Base-by-base conservation (phyloP, 1,284 basidiomycete species). In the Pseudozyma pruni region DNA sequence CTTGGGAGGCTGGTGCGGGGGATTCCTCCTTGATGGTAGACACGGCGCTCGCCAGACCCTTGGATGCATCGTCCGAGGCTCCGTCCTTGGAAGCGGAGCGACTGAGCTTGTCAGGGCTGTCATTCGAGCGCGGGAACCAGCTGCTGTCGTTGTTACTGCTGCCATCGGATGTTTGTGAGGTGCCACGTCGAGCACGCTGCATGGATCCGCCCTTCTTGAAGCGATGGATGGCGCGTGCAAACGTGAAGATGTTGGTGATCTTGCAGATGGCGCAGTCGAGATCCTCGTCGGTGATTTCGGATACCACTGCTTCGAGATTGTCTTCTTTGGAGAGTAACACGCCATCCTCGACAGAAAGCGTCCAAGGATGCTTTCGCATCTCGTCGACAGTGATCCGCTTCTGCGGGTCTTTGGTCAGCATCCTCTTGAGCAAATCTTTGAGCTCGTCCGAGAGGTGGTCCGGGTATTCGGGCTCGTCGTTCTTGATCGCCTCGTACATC, bases 401-500 rank as follows among this genome's bases (percentile, higher is more conserved):
- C 0, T 50, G 22, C 8, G 72, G 72, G 55, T 78, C 58, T 48
- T 82, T 82, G 44, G 51, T 41, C n/a, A 82, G 64, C 49, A 82
- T 70, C 33, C 54, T 47, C 9, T 61, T 33, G 10, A 82, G 57
- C 37, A 82, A 41, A 34, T 81, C 67, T 13, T 46, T 43, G 42
- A 69, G 60, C 5, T 66, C 57, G 3, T 44, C 23, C 1, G 75
- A 78, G 20, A 81, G 66, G 34, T 72, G 64, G 8, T 45, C 48
- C 5, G 74, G 76, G 35, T 75, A 76, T 13, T 58, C 68, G 42
- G 76, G 76, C 50, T 77, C 73, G 33, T 85, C 78, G 31, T 83
- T 81, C 48, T 83, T 81, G 59, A 88, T 86, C 14, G 83, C 68
- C 3, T 85, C 77, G 71, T 85, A 86, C 39, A 88, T 80, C 25